Evolutionary conservation across 2,329 filamentous ascomycete species (phyloP).

Genomic region (Epichloe scottii): DNA sequence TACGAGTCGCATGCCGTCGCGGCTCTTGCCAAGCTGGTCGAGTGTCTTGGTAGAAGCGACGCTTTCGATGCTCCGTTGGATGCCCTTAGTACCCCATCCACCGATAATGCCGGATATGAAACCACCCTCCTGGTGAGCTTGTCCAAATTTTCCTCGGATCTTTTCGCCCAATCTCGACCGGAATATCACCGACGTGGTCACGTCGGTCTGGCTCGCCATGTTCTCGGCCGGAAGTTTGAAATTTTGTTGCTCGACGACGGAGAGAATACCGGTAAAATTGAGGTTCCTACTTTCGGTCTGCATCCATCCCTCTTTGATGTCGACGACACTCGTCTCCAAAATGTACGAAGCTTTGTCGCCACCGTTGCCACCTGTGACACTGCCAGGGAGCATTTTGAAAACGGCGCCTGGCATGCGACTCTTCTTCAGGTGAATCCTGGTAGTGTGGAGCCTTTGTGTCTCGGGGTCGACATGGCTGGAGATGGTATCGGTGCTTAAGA

Average conservation of each 20-base stretch:
- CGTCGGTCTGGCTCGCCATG: slow-evolving; percentile 41
- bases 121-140: slow-evolving; percentile 35
- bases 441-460: slow-evolving; percentile 66
- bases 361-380: slow-evolving; percentile 49
- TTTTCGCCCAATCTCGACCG: slow-evolving; percentile 60
- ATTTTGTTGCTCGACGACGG: slow-evolving; percentile 62
- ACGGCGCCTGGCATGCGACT: slow-evolving; percentile 64
- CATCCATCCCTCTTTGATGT: slow-evolving; percentile 74
- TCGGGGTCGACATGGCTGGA: slow-evolving; percentile 56
- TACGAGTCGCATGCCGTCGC: slow-evolving; percentile 73
- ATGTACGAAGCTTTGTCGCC: slow-evolving; percentile 67
- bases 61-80: slow-evolving; percentile 68
- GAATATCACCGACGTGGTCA: slow-evolving; percentile 63
- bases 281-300: slow-evolving; percentile 68
- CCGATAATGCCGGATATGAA: slow-evolving; percentile 36
- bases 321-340: slow-evolving; percentile 66
- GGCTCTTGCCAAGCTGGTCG: slow-evolving; percentile 66
- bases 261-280: slow-evolving; percentile 70
- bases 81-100: slow-evolving; percentile 54
- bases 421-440: slow-evolving; percentile 71
- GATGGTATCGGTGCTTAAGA: slow-evolving; percentile 74
- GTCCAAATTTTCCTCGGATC: slow-evolving; percentile 41
- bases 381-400: slow-evolving; percentile 61
- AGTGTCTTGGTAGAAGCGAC: slow-evolving; percentile 67
- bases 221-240: slow-evolving; percentile 37